A percentile compares a stretch with the other conserved stretches of the same genome.
Conservation (phyloP, 1,139 yeast species). For the Saccharomyces hybrid region DNA sequence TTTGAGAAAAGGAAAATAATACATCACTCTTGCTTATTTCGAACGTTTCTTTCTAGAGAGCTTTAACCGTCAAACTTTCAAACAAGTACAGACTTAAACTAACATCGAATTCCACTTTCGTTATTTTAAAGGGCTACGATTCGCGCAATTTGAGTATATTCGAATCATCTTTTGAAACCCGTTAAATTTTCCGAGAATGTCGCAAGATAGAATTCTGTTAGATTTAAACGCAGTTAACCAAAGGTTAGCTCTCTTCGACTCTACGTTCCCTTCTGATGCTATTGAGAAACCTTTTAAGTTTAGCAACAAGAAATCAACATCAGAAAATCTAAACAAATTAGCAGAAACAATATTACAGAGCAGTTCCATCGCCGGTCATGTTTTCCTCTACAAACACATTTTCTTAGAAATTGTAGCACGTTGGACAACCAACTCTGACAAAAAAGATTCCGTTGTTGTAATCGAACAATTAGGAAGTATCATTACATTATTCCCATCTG, state of each 20-base stretch:
- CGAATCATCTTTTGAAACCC: not conserved
- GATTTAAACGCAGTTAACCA: conserved; percentile 22
- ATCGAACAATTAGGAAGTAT: conserved; percentile 47
- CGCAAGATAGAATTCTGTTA: conserved; percentile 20
- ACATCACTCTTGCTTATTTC: not conserved
- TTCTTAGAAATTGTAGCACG: conserved; percentile 62
- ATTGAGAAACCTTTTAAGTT: conserved; percentile 14
- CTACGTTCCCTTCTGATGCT: conserved; percentile 17
- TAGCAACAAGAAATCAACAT: conserved; percentile 9
- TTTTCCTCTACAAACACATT: conserved; percentile 48
- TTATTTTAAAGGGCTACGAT: not conserved
- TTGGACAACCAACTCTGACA: conserved; percentile 43
- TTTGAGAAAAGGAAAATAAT: conserved; percentile 4
- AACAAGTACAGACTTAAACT: too few relatives aligned
- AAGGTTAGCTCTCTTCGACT: conserved; percentile 22
- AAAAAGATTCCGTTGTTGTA: conserved; percentile 27
- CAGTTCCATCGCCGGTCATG: conserved; percentile 28
- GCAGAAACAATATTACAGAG: conserved; percentile 27
- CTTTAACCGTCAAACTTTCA: rapidly evolving
- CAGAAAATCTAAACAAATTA: conserved; percentile 28
- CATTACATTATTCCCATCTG: conserved; percentile 45
- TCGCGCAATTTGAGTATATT: not conserved
- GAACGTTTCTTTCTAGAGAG: too few relatives aligned
- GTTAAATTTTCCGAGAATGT: conserved; percentile 6
- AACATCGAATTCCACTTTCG: too few relatives aligned